Evolutionary conservation across 768 basidiomycete genomes (phyloP), one percentile per base, ranked within the genome.

Genomic region (Amanita jacksonii): DNA sequence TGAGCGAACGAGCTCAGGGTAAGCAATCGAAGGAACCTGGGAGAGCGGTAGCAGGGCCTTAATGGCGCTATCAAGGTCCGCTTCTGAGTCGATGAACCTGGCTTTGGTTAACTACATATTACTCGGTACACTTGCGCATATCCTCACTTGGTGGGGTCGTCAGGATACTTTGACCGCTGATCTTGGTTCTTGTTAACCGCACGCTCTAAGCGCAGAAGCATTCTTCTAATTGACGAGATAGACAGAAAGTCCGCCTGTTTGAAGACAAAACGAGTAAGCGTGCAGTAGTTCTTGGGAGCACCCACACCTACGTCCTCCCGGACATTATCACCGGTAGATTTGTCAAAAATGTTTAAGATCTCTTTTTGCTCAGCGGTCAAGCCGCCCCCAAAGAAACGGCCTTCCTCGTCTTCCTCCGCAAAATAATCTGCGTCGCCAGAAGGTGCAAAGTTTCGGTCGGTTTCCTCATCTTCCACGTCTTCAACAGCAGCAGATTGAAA

Each of bases 11-110:
- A 98, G 71, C 58, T 98, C 92, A 18, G 91, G 84, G 59, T 96
- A 99, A 47, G 91, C 85, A 16, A 88, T 59, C 5, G 72, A 67
- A 0, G 93, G 86, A 3, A 74, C 75, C 57, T 96, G 91, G 1
- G 94, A 85, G 16, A 99, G 69, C 4, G 92, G 84, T n/a, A 96
- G 69, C 36, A 99, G 64, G 1, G 79, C 73, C 60, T 94, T 93
- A 43, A 98, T 77, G 6, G 91, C 78, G 44, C 70, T 68, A 57
- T 98, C 92, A 5, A 99, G 76, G 57, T 96, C 91, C 19, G 90
- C 88, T 69, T 99, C 96, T 1, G 96, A 98, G 60, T 98, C 96
- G 53, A 99, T 97, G 71, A 98, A 99, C 62, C 94, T 98, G 38
- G 16, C 27, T 20, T n/a, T 43, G 10, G 37, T 31, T 22, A 19